Evolutionary conservation across 2,329 filamentous ascomycete genomes (phyloP).

Genomic region (Aspergillus fijiensis): DNA sequence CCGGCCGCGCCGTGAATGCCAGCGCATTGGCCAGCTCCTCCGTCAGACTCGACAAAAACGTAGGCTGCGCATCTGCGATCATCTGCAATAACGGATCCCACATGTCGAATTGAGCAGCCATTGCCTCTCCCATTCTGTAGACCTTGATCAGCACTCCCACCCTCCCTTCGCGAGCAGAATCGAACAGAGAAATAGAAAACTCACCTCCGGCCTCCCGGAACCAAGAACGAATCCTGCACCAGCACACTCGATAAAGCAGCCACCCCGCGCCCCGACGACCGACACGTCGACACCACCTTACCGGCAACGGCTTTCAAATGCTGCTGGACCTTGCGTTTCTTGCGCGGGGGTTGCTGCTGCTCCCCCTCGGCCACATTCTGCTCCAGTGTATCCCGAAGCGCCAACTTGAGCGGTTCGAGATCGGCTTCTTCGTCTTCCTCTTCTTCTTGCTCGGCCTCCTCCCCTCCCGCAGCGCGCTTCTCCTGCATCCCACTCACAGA

Average conservation of each 20-base stretch:
- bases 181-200: slow-evolving; percentile 13
- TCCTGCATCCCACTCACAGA: not conserved
- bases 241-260: slow-evolving; percentile 26
- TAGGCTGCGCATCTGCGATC: slow-evolving; percentile 34
- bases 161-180: not conserved
- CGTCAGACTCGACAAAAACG: slow-evolving; percentile 41
- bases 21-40: slow-evolving; percentile 41
- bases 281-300: slow-evolving; percentile 32
- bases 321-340: slow-evolving; percentile 32
- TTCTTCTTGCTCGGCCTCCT: slow-evolving; percentile 10
- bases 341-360: slow-evolving; percentile 21
- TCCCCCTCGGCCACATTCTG: slow-evolving; percentile 14
- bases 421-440: slow-evolving; percentile 11
- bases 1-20: slow-evolving; percentile 21
- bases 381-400: slow-evolving; percentile 22
- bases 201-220: slow-evolving; percentile 30
- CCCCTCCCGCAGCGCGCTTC: not conserved
- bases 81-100: slow-evolving; percentile 40
- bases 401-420: slow-evolving; percentile 17
- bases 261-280: slow-evolving; percentile 17
- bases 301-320: slow-evolving; percentile 22
- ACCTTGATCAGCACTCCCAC: not conserved
- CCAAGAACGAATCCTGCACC: slow-evolving; percentile 28
- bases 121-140: slow-evolving; percentile 27
- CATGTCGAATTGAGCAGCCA: slow-evolving; percentile 31